Base-by-base conservation (phyloP, 176 grass and related monocot species). In the Oryza nivara region DNA sequence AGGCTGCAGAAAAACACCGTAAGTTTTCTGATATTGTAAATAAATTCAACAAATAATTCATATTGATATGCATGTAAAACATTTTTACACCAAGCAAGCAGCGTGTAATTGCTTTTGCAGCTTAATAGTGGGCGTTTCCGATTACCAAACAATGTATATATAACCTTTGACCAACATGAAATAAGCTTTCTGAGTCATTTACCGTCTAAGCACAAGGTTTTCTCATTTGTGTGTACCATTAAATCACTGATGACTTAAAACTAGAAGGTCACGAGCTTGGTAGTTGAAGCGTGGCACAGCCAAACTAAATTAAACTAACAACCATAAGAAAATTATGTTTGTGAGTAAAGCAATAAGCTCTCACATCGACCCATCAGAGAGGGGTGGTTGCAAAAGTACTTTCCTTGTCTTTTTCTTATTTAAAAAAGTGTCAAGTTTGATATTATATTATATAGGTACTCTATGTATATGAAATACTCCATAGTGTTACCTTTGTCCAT, bases 401-500 rank as follows among this genome's bases (percentile, higher is more conserved):
- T 56, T 56, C 16, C 52, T 52, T 15, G 13, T 5, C 47, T 15
- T 15, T 15, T 5, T 54, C 40, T 65, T 73, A 73, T n/a, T 61
- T 8, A 10, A 52, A 54, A 78, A 25, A 71, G 40, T 67, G 16
- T 58, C 58, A 13, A 36, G 73, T 67, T 23, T 43, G 8, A 77
- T 32, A 65, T 17, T 75, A 84, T 74, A 64, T 7, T 70, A 84
- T 74, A 49, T 15, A 88, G 12, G 66, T 26, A 58, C 1, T 44
- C 34, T 74, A 14, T 73, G 52, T 34, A 73, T 65, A 43, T 3
- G 43, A 89, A 85, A 43, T 52, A 32, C 17, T 16, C 60, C 58
- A 83, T 63, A 85, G 45, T 19, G 17, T 72, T 98, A 95, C 96
- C 96, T 84, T 48, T 98, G 71, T 79, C 96, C 96, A 77, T 88